Conservation (phyloP, 441 rosid genomes). For the Pelargonium exstipulatum region DNA sequence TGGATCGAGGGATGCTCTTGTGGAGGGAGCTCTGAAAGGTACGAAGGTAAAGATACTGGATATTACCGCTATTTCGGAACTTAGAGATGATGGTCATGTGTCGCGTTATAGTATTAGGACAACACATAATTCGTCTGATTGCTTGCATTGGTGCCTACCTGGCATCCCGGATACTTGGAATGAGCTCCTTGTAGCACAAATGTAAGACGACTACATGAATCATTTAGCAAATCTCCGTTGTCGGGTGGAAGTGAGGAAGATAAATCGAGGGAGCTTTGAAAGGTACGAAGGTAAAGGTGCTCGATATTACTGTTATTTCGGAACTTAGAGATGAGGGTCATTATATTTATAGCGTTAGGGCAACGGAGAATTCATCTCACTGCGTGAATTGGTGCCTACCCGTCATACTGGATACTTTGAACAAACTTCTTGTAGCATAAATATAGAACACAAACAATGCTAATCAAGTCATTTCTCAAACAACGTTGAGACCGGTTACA, state of each 20-base stretch:
- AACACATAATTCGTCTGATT: conserved; percentile 38
- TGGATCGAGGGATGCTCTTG: conserved; percentile 44
- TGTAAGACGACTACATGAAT: conserved; percentile 20
- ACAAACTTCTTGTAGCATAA: conserved; percentile 49
- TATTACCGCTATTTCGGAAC: conserved; percentile 52
- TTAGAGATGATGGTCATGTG: conserved; percentile 69
- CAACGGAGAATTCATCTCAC: conserved; percentile 34
- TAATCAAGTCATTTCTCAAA: too few relatives aligned
- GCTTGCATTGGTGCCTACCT: conserved; percentile 78
- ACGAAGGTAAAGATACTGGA: conserved; percentile 55
- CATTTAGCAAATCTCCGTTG: conserved; percentile 26
- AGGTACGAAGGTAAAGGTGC: conserved; percentile 50
- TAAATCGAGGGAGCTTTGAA: conserved; percentile 48
- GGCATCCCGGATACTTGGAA: conserved; percentile 70
- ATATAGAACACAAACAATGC: conserved; percentile 19
- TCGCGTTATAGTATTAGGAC: conserved; percentile 35
- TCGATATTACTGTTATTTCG: conserved; percentile 61
- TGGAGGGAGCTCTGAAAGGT: conserved; percentile 48
- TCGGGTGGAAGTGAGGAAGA: conserved; percentile 42
- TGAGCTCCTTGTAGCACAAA: conserved; percentile 47
- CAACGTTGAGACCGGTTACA: too few relatives aligned
- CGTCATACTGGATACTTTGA: conserved; percentile 60
- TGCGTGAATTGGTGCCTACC: conserved; percentile 81
- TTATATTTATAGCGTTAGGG: conserved; percentile 33
- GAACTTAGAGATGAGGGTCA: conserved; percentile 70